Evolutionary conservation across 805 yeast species (phyloP).

Genomic region (Cyberlindnera misumaiensis): DNA sequence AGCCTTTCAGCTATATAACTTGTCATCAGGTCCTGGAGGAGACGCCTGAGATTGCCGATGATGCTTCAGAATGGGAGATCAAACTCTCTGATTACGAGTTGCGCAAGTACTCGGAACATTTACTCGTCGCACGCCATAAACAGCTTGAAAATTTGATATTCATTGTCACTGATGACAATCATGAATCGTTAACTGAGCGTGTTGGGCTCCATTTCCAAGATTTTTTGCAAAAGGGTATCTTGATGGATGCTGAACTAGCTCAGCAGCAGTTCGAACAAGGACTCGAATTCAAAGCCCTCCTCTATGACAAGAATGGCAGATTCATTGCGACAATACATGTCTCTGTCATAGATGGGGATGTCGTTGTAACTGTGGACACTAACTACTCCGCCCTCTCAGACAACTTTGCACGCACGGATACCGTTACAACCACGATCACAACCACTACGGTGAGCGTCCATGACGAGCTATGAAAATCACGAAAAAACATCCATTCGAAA

Average conservation of each 20-base stretch:
- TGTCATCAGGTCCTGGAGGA: constrained; percentile 1
- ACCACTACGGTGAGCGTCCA: neutral
- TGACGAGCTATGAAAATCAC: no score
- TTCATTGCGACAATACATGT: neutral
- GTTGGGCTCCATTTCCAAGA: neutral
- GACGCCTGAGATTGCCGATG: neutral
- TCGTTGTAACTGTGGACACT: no score
- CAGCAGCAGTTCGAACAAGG: neutral
- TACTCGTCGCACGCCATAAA: neutral
- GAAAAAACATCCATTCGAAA: no score
- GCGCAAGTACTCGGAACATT: neutral
- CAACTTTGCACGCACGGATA: no score
- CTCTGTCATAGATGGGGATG: neutral
- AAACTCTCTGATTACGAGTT: constrained; percentile 1
- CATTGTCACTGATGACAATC: neutral
- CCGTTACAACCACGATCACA: neutral
- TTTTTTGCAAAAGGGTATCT: neutral
- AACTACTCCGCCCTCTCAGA: no score
- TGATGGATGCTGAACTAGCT: neutral
- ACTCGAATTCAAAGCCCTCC: neutral
- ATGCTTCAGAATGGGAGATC: neutral
- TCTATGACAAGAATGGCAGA: neutral
- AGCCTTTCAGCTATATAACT: constrained; percentile 4
- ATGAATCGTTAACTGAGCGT: neutral
- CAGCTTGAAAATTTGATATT: neutral